These are phyloP conservation scores for Daldinia sp. DNA, from an alignment of 2,329 filamentous ascomycete species.

Conservation along the genomic window DNA sequence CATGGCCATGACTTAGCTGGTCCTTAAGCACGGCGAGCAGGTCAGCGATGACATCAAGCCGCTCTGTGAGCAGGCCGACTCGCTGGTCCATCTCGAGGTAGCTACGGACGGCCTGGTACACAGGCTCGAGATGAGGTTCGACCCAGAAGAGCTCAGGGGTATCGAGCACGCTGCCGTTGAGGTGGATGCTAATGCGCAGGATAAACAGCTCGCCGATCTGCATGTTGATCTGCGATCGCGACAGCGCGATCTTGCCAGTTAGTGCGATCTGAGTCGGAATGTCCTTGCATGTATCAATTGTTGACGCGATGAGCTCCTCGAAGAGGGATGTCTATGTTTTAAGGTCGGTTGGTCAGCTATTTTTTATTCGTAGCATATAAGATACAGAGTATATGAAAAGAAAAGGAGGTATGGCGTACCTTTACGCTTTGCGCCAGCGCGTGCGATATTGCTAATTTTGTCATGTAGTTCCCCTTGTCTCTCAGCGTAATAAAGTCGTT, in stretches of 20 bases:
- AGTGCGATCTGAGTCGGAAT: conserved; percentile 92
- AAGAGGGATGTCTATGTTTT: conserved; percentile 83
- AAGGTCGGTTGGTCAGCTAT: neutral
- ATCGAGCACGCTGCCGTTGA: conserved; percentile 96
- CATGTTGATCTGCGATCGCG: conserved; percentile 95
- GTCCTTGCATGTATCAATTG: conserved; percentile 92
- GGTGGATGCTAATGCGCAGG: conserved; percentile 95
- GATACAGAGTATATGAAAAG: neutral
- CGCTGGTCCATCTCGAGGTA: conserved; percentile 99
- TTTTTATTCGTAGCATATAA: neutral
- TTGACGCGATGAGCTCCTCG: conserved; percentile 93
- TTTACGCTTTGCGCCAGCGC: conserved; percentile 96
- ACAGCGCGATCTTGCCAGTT: conserved; percentile 91
- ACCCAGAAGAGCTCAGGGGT: conserved; percentile 99
- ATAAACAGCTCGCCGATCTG: conserved; percentile 99
- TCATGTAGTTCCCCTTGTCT: conserved; percentile 98
- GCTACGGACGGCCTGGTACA: conserved; percentile 93
- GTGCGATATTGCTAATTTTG: conserved; percentile 95
- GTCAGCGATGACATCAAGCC: conserved; percentile 93
- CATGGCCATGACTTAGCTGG: conserved; percentile 92
- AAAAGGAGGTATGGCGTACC: conserved; percentile 57
- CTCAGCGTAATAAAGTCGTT: conserved; percentile 98
- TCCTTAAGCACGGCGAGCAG: conserved; percentile 93
- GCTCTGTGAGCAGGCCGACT: conserved; percentile 87
- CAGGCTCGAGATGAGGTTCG: conserved; percentile 94